phyloP scores from a whole-genome alignment of 306 rosid species.

The Medicago lupulina region DNA sequence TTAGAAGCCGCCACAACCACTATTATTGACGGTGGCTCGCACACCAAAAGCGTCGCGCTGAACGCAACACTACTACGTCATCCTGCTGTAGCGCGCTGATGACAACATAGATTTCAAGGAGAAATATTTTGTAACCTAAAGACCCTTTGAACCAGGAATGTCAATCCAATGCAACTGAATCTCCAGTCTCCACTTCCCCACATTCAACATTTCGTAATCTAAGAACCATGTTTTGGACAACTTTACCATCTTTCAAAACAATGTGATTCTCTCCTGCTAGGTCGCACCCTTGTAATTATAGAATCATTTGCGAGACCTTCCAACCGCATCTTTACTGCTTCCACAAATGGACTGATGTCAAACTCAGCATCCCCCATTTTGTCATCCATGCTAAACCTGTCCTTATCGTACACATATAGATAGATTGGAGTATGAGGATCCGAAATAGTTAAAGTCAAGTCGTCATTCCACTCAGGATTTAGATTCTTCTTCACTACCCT shows the following conservation, averaged over 20 bases:
- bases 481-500: constrained; percentile 61
- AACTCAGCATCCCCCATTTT: too few species aligned
- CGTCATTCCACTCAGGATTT: constrained; percentile 90
- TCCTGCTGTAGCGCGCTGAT: not conserved
- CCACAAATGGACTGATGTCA: too few species aligned
- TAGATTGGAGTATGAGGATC: constrained; percentile 65
- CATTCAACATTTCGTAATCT: constrained; percentile 78
- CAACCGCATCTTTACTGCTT: too few species aligned
- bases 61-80: too few species aligned
- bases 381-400: too few species aligned
- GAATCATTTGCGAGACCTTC: constrained; percentile 61
- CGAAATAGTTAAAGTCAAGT: constrained; percentile 67
- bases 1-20: not conserved
- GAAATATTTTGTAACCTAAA: constrained; percentile 37
- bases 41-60: not conserved
- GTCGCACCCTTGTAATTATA: constrained; percentile 55
- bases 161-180: constrained; percentile 79
- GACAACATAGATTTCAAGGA: not conserved
- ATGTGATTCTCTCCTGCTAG: constrained; percentile 75
- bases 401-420: constrained; percentile 8
- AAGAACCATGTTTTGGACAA: constrained; percentile 67
- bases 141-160: constrained; percentile 64
- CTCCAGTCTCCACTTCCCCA: constrained; percentile 82
- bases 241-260: constrained; percentile 56
- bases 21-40: not conserved